Conservation (phyloP, 257 asterid genomes). For the Salvia miltiorrhiza region DNA sequence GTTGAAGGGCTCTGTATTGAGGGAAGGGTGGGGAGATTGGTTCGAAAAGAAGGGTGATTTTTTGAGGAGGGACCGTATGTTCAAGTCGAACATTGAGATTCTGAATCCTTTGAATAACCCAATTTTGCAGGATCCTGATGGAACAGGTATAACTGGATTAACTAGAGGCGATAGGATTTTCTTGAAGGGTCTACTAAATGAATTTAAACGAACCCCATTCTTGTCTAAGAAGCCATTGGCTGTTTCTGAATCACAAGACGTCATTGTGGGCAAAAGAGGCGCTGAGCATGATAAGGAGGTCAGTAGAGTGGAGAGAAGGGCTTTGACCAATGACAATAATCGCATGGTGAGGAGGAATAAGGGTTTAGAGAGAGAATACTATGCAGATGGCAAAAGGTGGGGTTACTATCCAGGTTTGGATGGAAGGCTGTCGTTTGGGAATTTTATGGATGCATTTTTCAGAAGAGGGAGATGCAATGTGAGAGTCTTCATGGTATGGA, state of each 20-base stretch:
- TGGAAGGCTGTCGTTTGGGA: slow-evolving; percentile 54
- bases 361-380: slow-evolving; percentile 39
- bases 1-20: slow-evolving; percentile 78
- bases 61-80: slow-evolving; percentile 82
- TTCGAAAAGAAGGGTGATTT: slow-evolving; percentile 89
- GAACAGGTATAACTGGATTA: slow-evolving; percentile 61
- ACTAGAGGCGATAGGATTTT: slow-evolving; percentile 78
- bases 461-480: slow-evolving; percentile 63
- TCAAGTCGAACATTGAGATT: slow-evolving; percentile 70
- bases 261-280: slow-evolving; percentile 20
- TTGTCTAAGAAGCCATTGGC: slow-evolving; percentile 57
- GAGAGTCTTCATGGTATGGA: slow-evolving; percentile 94
- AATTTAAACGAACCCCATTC: slow-evolving; percentile 61
- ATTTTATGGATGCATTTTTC: slow-evolving; percentile 79
- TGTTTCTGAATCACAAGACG: slow-evolving; percentile 27
- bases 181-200: slow-evolving; percentile 60
- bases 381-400: slow-evolving; percentile 96
- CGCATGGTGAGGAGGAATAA: slow-evolving; percentile 26
- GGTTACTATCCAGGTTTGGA: slow-evolving; percentile 89
- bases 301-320: slow-evolving; percentile 47
- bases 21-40: slow-evolving; percentile 99
- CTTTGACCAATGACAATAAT: slow-evolving; percentile 41
- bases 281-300: slow-evolving; percentile 26
- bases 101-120: slow-evolving; percentile 84
- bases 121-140: slow-evolving; percentile 89